These are phyloP conservation scores for Aspergillus tubingensis DNA, from an alignment of 2,329 filamentous ascomycete species.

Conservation along the genomic window DNA sequence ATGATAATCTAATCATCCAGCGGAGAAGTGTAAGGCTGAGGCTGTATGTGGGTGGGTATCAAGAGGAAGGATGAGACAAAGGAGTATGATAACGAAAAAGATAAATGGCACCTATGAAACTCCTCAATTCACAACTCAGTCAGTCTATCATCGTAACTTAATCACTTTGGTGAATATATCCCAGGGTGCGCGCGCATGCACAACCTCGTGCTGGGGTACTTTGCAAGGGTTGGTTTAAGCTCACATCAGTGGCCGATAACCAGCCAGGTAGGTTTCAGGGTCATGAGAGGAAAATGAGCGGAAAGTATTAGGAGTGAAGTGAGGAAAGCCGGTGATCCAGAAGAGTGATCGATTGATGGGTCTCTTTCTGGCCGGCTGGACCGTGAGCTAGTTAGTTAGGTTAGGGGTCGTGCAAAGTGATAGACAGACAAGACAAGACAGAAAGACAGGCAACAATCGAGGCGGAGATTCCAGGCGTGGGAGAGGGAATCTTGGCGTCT, in stretches of 20 bases:
- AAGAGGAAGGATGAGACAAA: too few species aligned
- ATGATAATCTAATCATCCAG: background rate
- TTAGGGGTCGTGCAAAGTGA: background rate
- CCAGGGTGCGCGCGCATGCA: background rate
- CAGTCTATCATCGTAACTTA: too few species aligned
- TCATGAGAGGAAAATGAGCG: background rate
- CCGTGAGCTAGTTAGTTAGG: too few species aligned
- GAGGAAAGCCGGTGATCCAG: too few species aligned
- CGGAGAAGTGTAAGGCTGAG: too few species aligned
- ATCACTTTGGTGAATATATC: background rate
- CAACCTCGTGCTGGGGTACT: background rate
- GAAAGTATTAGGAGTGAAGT: background rate
- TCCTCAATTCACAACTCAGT: background rate
- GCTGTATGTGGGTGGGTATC: too few species aligned
- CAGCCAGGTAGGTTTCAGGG: background rate
- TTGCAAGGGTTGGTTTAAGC: background rate
- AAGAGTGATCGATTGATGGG: background rate
- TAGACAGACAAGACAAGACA: background rate
- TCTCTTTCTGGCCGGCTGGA: background rate
- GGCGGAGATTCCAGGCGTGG: background rate
- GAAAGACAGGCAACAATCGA: background rate
- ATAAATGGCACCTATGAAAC: background rate
- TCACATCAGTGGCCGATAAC: background rate
- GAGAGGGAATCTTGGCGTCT: constrained; percentile 1
- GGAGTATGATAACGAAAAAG: background rate